phyloP scores from a whole-genome alignment of 2,329 filamentous ascomycete species.

The Beauveria scarabaeidicola region DNA sequence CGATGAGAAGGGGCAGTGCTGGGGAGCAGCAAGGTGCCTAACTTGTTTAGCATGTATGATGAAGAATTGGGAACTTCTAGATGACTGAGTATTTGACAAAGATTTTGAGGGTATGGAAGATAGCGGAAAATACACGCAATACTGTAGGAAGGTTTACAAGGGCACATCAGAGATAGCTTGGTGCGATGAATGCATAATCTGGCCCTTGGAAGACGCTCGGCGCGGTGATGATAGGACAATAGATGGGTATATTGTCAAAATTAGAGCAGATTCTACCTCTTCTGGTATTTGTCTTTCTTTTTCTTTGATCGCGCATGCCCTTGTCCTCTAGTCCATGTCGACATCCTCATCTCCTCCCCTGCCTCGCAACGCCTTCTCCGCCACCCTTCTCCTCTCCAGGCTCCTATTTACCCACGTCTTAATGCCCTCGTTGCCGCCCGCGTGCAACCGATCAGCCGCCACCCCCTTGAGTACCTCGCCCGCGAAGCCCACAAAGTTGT shows the following conservation, averaged over 20 bases:
- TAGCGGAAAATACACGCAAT: background rate
- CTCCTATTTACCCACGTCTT: conserved; percentile 65
- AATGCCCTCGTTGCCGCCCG: conserved; percentile 57
- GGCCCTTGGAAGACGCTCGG: background rate
- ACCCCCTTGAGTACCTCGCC: conserved; percentile 85
- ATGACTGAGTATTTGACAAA: background rate
- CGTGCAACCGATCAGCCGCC: conserved; percentile 60
- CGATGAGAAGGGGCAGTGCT: background rate
- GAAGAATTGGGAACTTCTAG: background rate
- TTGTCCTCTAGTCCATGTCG: conserved; percentile 28
- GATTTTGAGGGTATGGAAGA: background rate
- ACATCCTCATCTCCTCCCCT: conserved; percentile 30
- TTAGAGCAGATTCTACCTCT: background rate
- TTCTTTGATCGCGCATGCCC: background rate
- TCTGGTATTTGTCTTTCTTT: background rate
- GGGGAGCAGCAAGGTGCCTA: background rate
- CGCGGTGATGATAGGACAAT: background rate
- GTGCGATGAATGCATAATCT: background rate
- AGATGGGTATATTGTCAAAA: conserved; percentile 2
- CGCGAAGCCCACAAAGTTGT: conserved; percentile 95
- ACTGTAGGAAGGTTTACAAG: background rate
- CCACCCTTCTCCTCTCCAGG: conserved; percentile 43
- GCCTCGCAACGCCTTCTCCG: conserved; percentile 26
- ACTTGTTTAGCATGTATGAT: background rate
- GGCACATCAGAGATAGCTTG: background rate